Evolutionary conservation across 2,329 filamentous ascomycete genomes (phyloP).

Genomic region (Ophidiomyces ophidiicola): DNA sequence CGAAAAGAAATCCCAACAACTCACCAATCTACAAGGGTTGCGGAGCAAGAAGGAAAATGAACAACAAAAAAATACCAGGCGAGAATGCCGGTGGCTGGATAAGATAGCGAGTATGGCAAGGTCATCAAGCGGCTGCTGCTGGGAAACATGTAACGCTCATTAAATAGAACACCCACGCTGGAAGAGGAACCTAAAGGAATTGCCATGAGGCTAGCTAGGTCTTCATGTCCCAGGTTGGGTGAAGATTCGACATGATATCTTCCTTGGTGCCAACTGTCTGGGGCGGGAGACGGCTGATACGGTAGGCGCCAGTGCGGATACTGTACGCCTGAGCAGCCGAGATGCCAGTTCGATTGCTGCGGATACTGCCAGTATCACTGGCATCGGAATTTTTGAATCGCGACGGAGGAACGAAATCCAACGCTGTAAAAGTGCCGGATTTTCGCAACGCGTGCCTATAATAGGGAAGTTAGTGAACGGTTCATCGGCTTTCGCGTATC

Average conservation of each 20-base stretch:
- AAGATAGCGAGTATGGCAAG: conserved; percentile 3
- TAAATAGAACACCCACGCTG: conserved; percentile 5
- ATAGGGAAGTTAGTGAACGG: not conserved
- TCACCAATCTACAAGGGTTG: not conserved
- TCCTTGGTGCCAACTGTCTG: conserved; percentile 68
- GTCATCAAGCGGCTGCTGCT: conserved; percentile 3
- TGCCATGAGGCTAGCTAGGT: not conserved
- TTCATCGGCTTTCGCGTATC: not conserved
- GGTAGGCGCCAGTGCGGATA: conserved; percentile 71
- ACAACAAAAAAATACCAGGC: not conserved
- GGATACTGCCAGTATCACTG: conserved; percentile 40
- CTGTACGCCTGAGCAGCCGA: conserved; percentile 57
- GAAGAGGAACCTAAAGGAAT: not conserved
- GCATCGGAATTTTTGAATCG: conserved; percentile 35
- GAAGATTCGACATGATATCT: conserved; percentile 49
- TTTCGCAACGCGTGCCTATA: conserved; percentile 37
- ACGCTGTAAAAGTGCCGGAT: conserved; percentile 37
- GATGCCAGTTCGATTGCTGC: conserved; percentile 65
- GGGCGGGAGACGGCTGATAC: conserved; percentile 70
- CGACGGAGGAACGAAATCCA: conserved; percentile 40
- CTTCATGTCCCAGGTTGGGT: conserved; percentile 44
- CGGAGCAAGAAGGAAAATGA: not conserved
- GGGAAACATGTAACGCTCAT: conserved; percentile 8
- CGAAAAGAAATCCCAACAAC: too few species aligned
- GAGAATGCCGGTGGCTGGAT: not conserved